Evolutionary conservation across 192 early-diverging fungal species (phyloP), one percentile per base, ranked within the genome.

Genomic region (Backusella psychrophila): DNA sequence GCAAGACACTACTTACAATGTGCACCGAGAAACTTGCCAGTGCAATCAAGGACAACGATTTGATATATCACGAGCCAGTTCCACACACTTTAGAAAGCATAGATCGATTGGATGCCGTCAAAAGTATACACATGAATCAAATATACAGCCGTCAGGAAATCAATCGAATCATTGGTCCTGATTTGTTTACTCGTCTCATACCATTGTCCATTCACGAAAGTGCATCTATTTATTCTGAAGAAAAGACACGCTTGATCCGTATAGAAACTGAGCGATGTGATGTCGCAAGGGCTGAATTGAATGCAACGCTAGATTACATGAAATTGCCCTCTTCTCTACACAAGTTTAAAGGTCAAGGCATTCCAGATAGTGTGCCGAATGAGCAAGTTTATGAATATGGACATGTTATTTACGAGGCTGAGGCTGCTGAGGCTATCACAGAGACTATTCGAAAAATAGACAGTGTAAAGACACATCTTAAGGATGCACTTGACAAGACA

Each of bases 131-230:
- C 38, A 96, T 94, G 84, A 90, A 88, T 12, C 93, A 95, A 29
- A 73, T 91, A 23, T 89, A 88, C 86, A 77, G 88, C 49, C 87
- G 88, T 29, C 89, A 87, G 35, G 95, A 97, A 66, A 90, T 95
- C 36, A 87, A 91, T 36, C 89, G 93, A 69, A 94, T 98, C 34
- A 94, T 98, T 66, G 97, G 97, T 3, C 82, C 88, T 3, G 97
- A 98, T 83, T 91, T 98, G 69, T 99, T 99, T 76, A 81, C 88
- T 39, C 84, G 88, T n/a, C 88, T 99, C 49, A 91, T 99, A 21
- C 98, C 98, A 1, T 84, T 99, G 53, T 87, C 90, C 12, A 94
- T 99, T 0, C 96, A 98, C 81, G 96, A 98, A 83, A 91, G 94
- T 56, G 88, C 96, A 7, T 95, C 93, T 26, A 69, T 98, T 71